Conservation (phyloP, 2,329 filamentous ascomycete species). For the Colletotrichum sp. region DNA sequence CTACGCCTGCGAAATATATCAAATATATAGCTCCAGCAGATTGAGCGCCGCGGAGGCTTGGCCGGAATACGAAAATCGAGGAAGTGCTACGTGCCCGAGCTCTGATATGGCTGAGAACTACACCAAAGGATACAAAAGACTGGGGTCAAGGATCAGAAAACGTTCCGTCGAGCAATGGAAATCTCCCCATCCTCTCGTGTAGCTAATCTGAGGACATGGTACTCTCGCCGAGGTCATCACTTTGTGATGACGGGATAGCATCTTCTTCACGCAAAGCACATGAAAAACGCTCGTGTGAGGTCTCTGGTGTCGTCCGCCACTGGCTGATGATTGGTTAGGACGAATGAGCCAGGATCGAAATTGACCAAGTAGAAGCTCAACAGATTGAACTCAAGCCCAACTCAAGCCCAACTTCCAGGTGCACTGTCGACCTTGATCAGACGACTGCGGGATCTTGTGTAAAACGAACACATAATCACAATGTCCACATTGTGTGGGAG, state of each 20-base stretch:
- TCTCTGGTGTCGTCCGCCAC: background rate
- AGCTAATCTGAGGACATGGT: no score
- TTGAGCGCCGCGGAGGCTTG: no score
- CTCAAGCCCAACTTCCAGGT: background rate
- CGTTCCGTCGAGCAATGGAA: no score
- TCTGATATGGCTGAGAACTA: no score
- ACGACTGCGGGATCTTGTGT: background rate
- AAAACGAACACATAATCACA: background rate
- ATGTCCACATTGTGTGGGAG: background rate
- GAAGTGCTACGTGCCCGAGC: no score
- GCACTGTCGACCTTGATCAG: background rate
- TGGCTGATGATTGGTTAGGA: background rate
- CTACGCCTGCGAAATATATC: no score
- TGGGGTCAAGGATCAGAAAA: no score
- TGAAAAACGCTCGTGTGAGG: background rate
- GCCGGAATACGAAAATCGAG: no score
- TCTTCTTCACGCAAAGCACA: background rate
- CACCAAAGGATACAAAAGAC: no score
- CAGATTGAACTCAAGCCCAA: background rate
- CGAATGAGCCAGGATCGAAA: background rate
- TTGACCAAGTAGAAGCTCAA: background rate
- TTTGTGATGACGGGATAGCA: background rate
- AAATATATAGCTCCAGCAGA: no score
- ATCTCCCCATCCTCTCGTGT: no score
- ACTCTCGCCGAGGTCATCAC: no score